These are phyloP conservation scores for Cladophialophora yegresii DNA, from an alignment of 2,329 filamentous ascomycete species.

Conservation along the genomic window DNA sequence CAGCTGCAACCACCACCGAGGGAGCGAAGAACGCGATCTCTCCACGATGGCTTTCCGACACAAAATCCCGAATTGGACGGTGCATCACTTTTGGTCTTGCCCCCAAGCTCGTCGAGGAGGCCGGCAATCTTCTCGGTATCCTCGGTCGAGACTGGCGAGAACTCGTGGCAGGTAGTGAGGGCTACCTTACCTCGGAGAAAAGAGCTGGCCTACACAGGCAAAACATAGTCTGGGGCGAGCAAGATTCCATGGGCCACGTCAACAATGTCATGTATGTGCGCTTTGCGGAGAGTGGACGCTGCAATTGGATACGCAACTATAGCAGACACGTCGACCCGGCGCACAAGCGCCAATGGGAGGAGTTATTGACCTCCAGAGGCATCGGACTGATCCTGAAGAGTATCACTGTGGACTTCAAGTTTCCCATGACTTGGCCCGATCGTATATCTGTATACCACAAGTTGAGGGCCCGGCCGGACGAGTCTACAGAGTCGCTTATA, in stretches of 20 bases:
- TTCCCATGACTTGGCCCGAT: slow-evolving; percentile 83
- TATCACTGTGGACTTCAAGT: slow-evolving; percentile 83
- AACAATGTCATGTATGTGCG: slow-evolving; percentile 84
- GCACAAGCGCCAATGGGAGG: slow-evolving; percentile 65
- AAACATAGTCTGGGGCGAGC: slow-evolving; percentile 76
- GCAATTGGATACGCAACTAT: slow-evolving; percentile 76
- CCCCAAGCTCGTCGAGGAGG: slow-evolving; percentile 59
- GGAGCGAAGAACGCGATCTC: slow-evolving; percentile 53
- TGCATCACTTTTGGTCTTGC: slow-evolving; percentile 73
- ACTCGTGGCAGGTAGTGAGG: slow-evolving; percentile 71
- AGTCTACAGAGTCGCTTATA: slow-evolving; percentile 56
- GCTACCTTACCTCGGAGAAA: slow-evolving; percentile 67
- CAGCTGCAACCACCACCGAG: slow-evolving; percentile 60
- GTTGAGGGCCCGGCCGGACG: slow-evolving; percentile 58
- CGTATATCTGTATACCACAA: slow-evolving; percentile 81
- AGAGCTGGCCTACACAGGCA: slow-evolving; percentile 66
- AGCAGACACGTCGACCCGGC: slow-evolving; percentile 62
- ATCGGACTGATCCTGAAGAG: slow-evolving; percentile 76
- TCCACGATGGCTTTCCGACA: slow-evolving; percentile 69
- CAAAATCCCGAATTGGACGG: slow-evolving; percentile 68
- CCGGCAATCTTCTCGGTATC: slow-evolving; percentile 60
- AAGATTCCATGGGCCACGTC: slow-evolving; percentile 66
- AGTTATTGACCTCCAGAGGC: slow-evolving; percentile 66
- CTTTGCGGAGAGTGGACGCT: slow-evolving; percentile 77
- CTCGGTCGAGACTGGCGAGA: slow-evolving; percentile 69